Evolutionary conservation across 176 grass and related monocot species (phyloP), one percentile per base, ranked within the genome.

Genomic region (Alloteropsis semialata): DNA sequence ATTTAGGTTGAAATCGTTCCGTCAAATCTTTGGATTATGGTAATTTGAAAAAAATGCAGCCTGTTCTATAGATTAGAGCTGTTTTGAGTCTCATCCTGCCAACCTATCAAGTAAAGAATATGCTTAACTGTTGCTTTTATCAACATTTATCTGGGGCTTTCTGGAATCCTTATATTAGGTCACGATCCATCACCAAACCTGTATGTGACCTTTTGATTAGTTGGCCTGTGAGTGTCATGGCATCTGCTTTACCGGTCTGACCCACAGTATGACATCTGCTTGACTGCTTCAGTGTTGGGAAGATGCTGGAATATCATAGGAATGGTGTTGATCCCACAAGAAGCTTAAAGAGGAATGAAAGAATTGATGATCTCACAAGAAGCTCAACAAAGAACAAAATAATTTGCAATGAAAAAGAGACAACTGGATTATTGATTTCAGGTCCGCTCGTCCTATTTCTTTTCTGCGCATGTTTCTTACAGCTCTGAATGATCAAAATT

Each of bases 261-360:
- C 18, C 19, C 2, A n/a, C 6, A 54, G 51, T 54, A 22, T 21
- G 51, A n/a, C 6, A 54, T 22, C 51, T n/a, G n/a, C n/a, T n/a
- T n/a, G n/a, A n/a, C n/a, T 53, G 18, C 50, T 22, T 54, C 51
- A 54, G 51, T 54, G 51, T 22, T 54, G 21, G 19, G 51, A 54
- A 22, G 19, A 54, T 54, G 51, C 51, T 2, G 7, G 51, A 54
- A 18, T 50, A 16, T 50, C 46, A 50, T 18, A 5, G 16, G 18
- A 2, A 7, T 22, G 19, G 49, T 19, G 49, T 7, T 21, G 49
- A 82, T 82, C 68, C 8, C 90, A 53, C 69, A 51, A 28, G 88
- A 82, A 82, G 86, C 71, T 11, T 8, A 34, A 36, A 9, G 18
- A 66, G 15, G 33, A 22, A 38, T 21, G 12, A 16, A 44, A 44